Conservation (phyloP, 179 eudicot species). For the Beta corolliflora region DNA sequence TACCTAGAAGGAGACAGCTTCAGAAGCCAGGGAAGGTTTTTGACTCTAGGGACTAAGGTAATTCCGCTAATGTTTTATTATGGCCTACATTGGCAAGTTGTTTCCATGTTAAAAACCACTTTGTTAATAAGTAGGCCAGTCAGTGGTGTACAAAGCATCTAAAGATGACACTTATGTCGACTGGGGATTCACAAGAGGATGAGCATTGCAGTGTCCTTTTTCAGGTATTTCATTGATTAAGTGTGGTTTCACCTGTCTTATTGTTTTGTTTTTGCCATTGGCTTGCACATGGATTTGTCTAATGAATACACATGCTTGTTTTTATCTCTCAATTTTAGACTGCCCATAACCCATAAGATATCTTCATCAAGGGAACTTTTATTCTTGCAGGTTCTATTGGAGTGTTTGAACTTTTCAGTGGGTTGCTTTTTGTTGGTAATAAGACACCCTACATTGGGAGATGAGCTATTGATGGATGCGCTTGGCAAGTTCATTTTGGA, state of each 20-base stretch:
- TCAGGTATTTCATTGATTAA: constrained; percentile 50
- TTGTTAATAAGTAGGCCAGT: constrained; percentile 57
- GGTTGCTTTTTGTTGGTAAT: constrained; percentile 62
- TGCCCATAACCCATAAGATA: background rate
- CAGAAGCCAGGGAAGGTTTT: constrained; percentile 51
- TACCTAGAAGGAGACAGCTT: constrained; percentile 55
- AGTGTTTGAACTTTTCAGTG: constrained; percentile 61
- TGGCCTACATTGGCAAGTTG: background rate
- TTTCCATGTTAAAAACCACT: background rate
- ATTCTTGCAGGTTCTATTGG: constrained; percentile 68
- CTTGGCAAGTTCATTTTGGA: constrained; percentile 61
- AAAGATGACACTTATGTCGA: constrained; percentile 81
- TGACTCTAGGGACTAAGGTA: constrained; percentile 77
- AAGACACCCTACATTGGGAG: constrained; percentile 47
- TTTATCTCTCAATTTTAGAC: no score
- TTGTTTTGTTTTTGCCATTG: background rate
- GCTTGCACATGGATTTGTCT: background rate
- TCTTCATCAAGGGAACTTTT: background rate
- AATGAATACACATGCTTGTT: no score
- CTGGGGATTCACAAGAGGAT: constrained; percentile 81
- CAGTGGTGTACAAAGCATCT: constrained; percentile 89
- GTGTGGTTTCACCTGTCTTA: background rate
- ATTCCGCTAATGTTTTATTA: constrained; percentile 14
- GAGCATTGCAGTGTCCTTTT: constrained; percentile 67
- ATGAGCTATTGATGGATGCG: constrained; percentile 49